Evolutionary conservation across 106 monocot species (phyloP).

Genomic region (Dactylorhiza incarnata): DNA sequence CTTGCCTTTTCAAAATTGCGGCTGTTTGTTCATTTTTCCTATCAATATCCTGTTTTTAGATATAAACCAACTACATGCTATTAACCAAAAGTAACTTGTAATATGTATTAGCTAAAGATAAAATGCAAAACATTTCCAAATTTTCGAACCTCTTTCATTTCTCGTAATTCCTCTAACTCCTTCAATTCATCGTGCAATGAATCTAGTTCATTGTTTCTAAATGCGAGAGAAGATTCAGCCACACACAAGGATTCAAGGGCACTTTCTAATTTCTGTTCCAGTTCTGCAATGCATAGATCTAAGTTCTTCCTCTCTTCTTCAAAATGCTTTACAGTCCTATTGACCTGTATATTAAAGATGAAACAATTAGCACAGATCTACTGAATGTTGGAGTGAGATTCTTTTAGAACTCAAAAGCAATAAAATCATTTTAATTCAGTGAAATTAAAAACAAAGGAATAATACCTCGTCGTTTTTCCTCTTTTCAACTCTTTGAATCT

Average conservation of each 20-base stretch:
- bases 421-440: background rate
- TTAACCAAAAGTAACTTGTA: background rate
- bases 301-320: constrained; percentile 50
- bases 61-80: background rate
- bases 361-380: background rate
- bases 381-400: background rate
- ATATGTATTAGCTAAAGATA: background rate
- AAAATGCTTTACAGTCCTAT: constrained; percentile 37
- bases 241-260: constrained; percentile 30
- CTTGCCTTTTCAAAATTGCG: constrained; percentile 86
- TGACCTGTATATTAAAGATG: constrained; percentile 30
- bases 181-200: constrained; percentile 53
- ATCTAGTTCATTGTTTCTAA: constrained; percentile 58
- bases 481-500: constrained; percentile 60
- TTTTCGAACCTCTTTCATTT: constrained; percentile 75
- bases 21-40: constrained; percentile 96
- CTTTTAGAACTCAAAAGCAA: background rate
- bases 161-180: constrained; percentile 87
- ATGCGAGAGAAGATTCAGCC: constrained; percentile 56
- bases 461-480: constrained; percentile 76
- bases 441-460: background rate
- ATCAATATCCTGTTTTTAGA: constrained; percentile 71
- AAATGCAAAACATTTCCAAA: background rate
- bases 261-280: constrained; percentile 59
- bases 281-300: constrained; percentile 38